Evolutionary conservation across 1,284 basidiomycete genomes (phyloP).

Genomic region (Tetrapyrgos nigripes): DNA sequence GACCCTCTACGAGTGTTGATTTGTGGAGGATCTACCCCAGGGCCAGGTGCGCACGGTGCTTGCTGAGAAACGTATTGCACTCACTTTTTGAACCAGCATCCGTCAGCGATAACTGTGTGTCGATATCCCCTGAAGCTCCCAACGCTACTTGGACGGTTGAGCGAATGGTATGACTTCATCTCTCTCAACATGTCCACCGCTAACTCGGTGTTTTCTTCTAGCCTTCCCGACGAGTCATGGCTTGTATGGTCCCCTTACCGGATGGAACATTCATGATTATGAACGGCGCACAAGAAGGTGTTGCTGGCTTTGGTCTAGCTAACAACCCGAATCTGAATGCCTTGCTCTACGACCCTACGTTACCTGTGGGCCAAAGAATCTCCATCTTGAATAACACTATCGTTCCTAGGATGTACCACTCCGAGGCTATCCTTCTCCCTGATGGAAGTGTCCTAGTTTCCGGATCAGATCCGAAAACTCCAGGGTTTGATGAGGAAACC

Average conservation of each 20-base stretch:
- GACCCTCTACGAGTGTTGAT: conserved; percentile 71
- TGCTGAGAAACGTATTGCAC: neutral
- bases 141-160: conserved; percentile 72
- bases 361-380: conserved; percentile 64
- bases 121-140: conserved; percentile 62
- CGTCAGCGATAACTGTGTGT: conserved; percentile 76
- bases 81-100: neutral
- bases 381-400: conserved; percentile 72
- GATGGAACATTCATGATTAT: conserved; percentile 78
- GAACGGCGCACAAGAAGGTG: conserved; percentile 71
- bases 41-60: conserved; percentile 40
- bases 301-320: conserved; percentile 77
- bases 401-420: conserved; percentile 85
- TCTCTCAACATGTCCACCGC: neutral
- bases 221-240: conserved; percentile 79
- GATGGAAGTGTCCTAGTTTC: conserved; percentile 70
- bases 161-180: conserved; percentile 64
- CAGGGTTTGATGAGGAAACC: conserved; percentile 71
- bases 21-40: conserved; percentile 76
- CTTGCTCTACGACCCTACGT: conserved; percentile 70
- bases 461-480: conserved; percentile 73
- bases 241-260: conserved; percentile 73
- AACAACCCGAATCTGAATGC: conserved; percentile 68
- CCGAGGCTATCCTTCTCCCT: conserved; percentile 70
- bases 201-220: conserved; percentile 30